Percentiles rank a stretch among this genome's conserved stretches.
Evolutionary conservation across 164 flowering plant species (phyloP).

Genomic region (Sextonia rubra): DNA sequence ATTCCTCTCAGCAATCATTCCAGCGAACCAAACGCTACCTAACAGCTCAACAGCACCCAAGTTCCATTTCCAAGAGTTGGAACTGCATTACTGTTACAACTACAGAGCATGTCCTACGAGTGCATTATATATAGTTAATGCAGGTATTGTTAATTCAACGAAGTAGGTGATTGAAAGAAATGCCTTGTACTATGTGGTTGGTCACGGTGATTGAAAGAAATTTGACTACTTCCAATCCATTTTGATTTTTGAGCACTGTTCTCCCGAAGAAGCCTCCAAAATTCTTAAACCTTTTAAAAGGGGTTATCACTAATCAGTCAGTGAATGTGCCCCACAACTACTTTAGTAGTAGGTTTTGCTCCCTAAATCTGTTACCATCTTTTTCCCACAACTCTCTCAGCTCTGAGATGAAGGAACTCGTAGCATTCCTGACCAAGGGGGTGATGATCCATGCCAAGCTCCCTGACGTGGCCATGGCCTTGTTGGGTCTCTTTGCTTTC

Average conservation of each 20-base stretch:
- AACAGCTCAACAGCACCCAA: not conserved
- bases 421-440: not conserved
- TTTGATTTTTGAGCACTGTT: not conserved
- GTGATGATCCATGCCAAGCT: slow-evolving; percentile 12
- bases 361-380: not conserved
- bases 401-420: not conserved
- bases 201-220: not conserved
- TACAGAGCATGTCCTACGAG: not conserved
- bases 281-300: not conserved
- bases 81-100: not conserved
- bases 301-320: not conserved
- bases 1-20: too few species aligned
- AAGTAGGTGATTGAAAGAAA: not conserved
- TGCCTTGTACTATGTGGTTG: not conserved
- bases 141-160: not conserved
- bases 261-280: not conserved
- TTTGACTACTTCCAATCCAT: not conserved
- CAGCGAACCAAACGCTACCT: too few species aligned
- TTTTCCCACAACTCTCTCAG: not conserved
- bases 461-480: slow-evolving; percentile 36
- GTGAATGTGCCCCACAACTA: not conserved
- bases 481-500: slow-evolving; percentile 42
- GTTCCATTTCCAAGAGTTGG: not conserved
- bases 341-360: not conserved
- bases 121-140: not conserved